Conservation (phyloP, 768 basidiomycete species). For the Fibroporia radiculosa region DNA sequence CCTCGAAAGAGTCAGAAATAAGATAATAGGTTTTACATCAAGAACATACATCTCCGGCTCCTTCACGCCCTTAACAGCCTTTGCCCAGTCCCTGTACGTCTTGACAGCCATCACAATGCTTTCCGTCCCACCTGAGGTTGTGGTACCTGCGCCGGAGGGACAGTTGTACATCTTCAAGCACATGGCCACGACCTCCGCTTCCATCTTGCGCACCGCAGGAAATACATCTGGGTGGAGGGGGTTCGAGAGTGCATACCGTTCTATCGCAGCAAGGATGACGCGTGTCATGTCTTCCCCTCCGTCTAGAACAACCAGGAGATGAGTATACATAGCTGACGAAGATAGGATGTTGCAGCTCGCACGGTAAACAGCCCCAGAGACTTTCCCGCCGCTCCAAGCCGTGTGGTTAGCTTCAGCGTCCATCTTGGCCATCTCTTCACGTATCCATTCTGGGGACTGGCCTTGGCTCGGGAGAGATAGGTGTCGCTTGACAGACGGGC, state of each 20-base stretch:
- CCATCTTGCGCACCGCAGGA: constrained; percentile 93
- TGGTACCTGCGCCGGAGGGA: constrained; percentile 80
- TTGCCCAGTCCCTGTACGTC: constrained; percentile 91
- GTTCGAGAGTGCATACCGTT: constrained; percentile 79
- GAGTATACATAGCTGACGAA: not conserved
- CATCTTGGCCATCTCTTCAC: constrained; percentile 75
- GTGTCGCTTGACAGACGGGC: constrained; percentile 54
- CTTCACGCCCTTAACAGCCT: constrained; percentile 75
- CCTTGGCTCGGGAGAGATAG: constrained; percentile 60
- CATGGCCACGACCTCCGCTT: constrained; percentile 90
- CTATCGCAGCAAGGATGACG: constrained; percentile 74
- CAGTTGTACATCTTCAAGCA: constrained; percentile 79
- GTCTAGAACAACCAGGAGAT: constrained; percentile 33
- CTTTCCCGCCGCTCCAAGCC: constrained; percentile 63
- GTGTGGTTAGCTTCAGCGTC: constrained; percentile 44
- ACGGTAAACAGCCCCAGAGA: constrained; percentile 88
- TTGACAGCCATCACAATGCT: constrained; percentile 95
- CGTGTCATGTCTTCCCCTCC: constrained; percentile 77
- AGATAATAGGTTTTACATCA: constrained; percentile 3
- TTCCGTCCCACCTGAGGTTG: constrained; percentile 95
- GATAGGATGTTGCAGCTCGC: constrained; percentile 19
- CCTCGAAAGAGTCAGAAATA: not conserved
- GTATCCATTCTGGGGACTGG: constrained; percentile 62
- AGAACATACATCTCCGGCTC: constrained; percentile 81
- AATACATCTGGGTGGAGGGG: constrained; percentile 92